Evolutionary conservation across 2,329 filamentous ascomycete genomes (phyloP), one percentile per base, ranked within the genome.

Genomic region (Hypomyces rosellus): DNA sequence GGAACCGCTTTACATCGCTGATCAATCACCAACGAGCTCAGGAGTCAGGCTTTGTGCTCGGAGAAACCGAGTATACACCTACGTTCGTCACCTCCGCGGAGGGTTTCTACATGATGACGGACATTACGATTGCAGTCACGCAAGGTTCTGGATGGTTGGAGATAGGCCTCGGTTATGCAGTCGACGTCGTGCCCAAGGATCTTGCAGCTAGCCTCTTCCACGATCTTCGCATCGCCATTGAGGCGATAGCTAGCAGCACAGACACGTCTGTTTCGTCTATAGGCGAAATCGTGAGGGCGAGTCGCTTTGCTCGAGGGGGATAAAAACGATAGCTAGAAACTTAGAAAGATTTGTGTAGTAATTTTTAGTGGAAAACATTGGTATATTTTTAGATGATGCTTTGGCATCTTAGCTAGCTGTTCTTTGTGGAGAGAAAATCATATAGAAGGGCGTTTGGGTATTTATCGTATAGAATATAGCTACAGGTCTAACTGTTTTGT

Each of bases 1-100:
- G 42, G 42, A 45, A 14, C 30, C 22, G 42, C 6, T 45, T 33
- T 34, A 45, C 42, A 8, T 45, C 42, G n/a, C n/a, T 45, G 11
- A 45, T 45, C 42, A 45, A 45, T 45, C 42, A 45, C 13, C 42
- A 33, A 34, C 42, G 40, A 42, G 40, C 40, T 25, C 40, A 42
- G 16, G 40, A 25, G 40, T 42, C 40, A 9, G 20, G 40, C 16
- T 42, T 42, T 18, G 20, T 25, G 20, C 20, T 42, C 9, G 40
- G 40, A 12, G 40, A 42, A 18, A 42, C 40, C 2, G 40, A 42
- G 20, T 42, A 42, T 25, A 42, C n/a, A 18, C 16, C 40, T 3
- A 3, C 40, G 15, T 42, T 42, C 12, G 40, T 42, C 9, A 18
- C 40, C 3, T 16, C 40, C 12, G 12, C 16, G 7, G 40, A 42